A percentile compares a stretch with the other conserved stretches of the same genome.
Evolutionary conservation across 306 rosid genomes (phyloP).

Genomic region (Myrica gale): DNA sequence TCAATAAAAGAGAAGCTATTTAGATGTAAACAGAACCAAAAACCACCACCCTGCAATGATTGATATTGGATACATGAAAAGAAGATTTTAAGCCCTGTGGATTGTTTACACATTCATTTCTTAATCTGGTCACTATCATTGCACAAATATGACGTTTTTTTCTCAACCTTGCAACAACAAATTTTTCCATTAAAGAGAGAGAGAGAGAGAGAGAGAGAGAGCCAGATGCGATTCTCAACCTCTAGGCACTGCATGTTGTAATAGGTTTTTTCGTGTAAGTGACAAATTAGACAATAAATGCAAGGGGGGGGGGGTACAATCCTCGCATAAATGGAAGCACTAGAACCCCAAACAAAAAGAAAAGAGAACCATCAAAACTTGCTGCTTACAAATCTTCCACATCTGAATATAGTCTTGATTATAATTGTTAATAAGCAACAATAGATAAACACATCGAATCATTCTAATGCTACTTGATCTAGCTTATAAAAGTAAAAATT

Average conservation of each 20-base stretch:
- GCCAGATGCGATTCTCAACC: not conserved
- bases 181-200: not conserved
- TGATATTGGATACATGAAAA: not conserved
- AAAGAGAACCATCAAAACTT: not conserved
- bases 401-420: not conserved
- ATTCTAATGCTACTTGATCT: not conserved
- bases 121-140: not conserved
- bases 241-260: not conserved
- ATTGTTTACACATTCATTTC: not conserved
- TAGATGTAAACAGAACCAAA: not conserved
- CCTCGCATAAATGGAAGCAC: not conserved
- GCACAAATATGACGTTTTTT: not conserved
- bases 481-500: not conserved
- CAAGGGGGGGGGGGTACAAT: not conserved
- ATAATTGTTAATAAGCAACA: not conserved
- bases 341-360: not conserved
- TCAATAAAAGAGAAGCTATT: not conserved
- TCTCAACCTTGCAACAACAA: not conserved
- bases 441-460: not conserved
- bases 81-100: not conserved
- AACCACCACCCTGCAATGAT: not conserved
- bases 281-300: not conserved
- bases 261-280: not conserved
- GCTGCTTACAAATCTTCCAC: not conserved
- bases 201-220: not conserved